Percentiles rank a stretch among this genome's conserved stretches.
These are phyloP conservation scores for Psilocybe subaeruginosa DNA, from an alignment of 768 basidiomycete genomes.

Conservation along the genomic window DNA sequence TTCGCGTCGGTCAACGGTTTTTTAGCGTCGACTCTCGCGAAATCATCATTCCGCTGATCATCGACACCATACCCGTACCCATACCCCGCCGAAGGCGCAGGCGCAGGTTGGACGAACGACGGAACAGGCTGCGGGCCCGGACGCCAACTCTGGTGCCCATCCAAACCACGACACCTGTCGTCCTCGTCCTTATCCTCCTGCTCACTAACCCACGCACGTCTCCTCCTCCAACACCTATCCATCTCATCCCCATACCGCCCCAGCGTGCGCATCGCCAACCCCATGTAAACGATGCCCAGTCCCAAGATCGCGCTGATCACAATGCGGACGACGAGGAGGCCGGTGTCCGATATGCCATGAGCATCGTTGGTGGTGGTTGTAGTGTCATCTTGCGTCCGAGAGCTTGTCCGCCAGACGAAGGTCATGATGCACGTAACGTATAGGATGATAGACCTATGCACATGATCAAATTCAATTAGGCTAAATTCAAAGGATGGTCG, in stretches of 20 bases:
- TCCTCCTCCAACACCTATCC: slow-evolving; percentile 34
- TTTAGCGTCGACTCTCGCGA: too few species aligned
- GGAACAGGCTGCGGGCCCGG: too few species aligned
- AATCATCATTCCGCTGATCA: too few species aligned
- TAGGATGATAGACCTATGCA: slow-evolving; percentile 57
- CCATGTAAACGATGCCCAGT: slow-evolving; percentile 55
- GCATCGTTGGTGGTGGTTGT: not conserved
- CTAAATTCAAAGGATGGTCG: not conserved
- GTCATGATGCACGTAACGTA: slow-evolving; percentile 57
- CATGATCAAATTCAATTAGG: not conserved
- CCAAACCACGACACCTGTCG: not conserved
- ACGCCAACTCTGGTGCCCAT: too few species aligned
- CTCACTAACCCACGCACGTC: slow-evolving; percentile 14
- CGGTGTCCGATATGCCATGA: slow-evolving; percentile 2
- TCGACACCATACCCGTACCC: too few species aligned
- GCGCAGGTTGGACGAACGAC: too few species aligned
- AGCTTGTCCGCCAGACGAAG: slow-evolving; percentile 59
- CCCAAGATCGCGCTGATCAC: slow-evolving; percentile 45
- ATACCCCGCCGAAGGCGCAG: too few species aligned
- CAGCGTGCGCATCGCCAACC: slow-evolving; percentile 55
- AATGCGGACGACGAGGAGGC: slow-evolving; percentile 37
- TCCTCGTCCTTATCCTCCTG: not conserved
- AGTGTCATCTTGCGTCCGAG: not conserved
- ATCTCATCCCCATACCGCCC: slow-evolving; percentile 49
- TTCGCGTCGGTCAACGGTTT: too few species aligned